These are phyloP conservation scores for Colletotrichum sp. DNA, from an alignment of 2,329 filamentous ascomycete species.

Conservation along the genomic window DNA sequence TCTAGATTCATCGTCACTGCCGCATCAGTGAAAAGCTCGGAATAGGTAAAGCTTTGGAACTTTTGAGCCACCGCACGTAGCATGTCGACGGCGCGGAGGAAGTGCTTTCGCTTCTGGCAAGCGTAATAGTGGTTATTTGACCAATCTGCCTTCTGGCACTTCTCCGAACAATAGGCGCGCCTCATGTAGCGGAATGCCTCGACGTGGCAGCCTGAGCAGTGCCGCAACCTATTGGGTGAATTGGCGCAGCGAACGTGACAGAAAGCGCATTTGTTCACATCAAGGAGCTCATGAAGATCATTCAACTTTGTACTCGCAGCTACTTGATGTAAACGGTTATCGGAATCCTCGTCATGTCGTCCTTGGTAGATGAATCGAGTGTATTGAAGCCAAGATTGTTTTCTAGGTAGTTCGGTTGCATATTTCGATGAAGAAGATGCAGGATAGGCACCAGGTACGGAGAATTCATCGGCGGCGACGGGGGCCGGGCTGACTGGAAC, in stretches of 20 bases:
- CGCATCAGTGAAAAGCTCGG: background rate
- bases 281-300: background rate
- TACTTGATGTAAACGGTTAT: background rate
- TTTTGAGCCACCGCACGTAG: background rate
- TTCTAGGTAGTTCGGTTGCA: background rate
- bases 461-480: background rate
- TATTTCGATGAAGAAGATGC: background rate
- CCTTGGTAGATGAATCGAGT: slow-evolving; percentile 12
- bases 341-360: background rate
- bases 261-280: background rate
- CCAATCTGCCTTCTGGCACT: slow-evolving; percentile 11
- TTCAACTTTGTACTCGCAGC: background rate
- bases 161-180: slow-evolving; percentile 11
- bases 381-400: slow-evolving; percentile 5
- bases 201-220: slow-evolving; percentile 14
- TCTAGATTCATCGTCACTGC: background rate
- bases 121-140: background rate
- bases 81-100: slow-evolving; percentile 12
- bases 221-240: background rate
- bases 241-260: background rate
- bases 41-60: slow-evolving; percentile 10
- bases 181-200: background rate
- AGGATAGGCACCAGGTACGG: background rate
- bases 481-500: background rate
- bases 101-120: slow-evolving; percentile 8